Base-by-base conservation (phyloP, 192 early-diverging fungal genomes). In the Thamnidium elegans region DNA sequence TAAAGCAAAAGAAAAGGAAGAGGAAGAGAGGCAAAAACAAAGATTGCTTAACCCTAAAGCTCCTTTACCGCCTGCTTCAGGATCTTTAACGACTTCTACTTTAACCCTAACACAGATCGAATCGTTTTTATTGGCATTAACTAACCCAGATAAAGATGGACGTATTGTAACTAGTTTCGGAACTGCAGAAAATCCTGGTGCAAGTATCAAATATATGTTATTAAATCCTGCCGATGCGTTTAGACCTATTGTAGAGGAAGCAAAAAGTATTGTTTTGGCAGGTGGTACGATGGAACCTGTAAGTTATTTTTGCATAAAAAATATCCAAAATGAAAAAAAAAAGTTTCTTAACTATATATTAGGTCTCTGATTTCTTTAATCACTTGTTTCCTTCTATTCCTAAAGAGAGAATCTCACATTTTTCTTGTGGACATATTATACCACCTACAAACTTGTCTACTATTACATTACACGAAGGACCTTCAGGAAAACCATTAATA, bases 241-340 rank as follows among this genome's bases (percentile, higher is more conserved):
- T 70, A 72, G 79, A 55, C 81, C 81, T 15, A 80, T 98, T 11
- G 86, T 94, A 4, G 72, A 84, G 6, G 89, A 96, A 50, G 89
- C 94, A 0, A 78, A 90, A 44, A 86, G 90, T 32, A 86, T 98
- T 0, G 72, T 98, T 7, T 74, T 98, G 21, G 92, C 93, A 0
- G 94, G 96, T 62, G 96, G 96, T 19, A 98, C 96, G 0, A 93
- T 98, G 91, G 85, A 88, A 64, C 94, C 94, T 1, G 87, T 93
- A 26, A 69, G 79, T 58, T 80, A 78, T 23, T 69, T 80, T n/a
- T n/a, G n/a, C n/a, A n/a, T n/a, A n/a, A n/a, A n/a, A n/a, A n/a
- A n/a, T n/a, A n/a, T n/a, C n/a, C n/a, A n/a, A n/a, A n/a, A n/a
- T n/a, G n/a, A n/a, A n/a, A n/a, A n/a, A n/a, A n/a, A n/a, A n/a